Conservation (phyloP, 768 basidiomycete species). For the Xerocomellus chrysenteron region DNA sequence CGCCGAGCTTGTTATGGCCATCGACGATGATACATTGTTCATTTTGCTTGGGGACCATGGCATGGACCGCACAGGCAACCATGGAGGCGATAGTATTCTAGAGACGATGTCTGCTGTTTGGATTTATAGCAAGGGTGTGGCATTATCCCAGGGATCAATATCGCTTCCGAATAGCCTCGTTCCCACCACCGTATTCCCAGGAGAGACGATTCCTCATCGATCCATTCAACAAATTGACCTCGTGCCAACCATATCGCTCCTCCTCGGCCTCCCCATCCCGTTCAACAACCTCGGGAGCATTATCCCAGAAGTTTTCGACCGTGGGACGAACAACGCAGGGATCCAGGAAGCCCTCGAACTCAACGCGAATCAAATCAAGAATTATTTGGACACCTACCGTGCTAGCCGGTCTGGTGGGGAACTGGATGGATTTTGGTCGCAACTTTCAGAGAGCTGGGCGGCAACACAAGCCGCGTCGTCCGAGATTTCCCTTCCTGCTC, state of each 20-base stretch:
- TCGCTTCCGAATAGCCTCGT: slow-evolving; percentile 50
- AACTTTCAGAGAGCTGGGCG: slow-evolving; percentile 48
- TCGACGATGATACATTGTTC: slow-evolving; percentile 88
- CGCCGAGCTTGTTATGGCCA: slow-evolving; percentile 59
- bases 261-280: slow-evolving; percentile 91
- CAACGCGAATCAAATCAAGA: slow-evolving; percentile 74
- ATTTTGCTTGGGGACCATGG: slow-evolving; percentile 96
- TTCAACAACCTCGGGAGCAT: slow-evolving; percentile 92
- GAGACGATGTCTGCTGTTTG: slow-evolving; percentile 88
- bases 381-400: slow-evolving; percentile 77
- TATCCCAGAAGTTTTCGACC: slow-evolving; percentile 89
- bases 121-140: slow-evolving; percentile 82
- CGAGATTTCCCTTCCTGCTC: slow-evolving; percentile 9
- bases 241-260: slow-evolving; percentile 81
- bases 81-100: slow-evolving; percentile 85
- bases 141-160: slow-evolving; percentile 39
- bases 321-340: slow-evolving; percentile 31
- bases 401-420: slow-evolving; percentile 67
- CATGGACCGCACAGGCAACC: slow-evolving; percentile 93
- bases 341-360: slow-evolving; percentile 62
- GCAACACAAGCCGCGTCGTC: slow-evolving; percentile 30
- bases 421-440: slow-evolving; percentile 62
- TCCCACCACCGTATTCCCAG: slow-evolving; percentile 60
- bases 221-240: slow-evolving; percentile 91
- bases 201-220: slow-evolving; percentile 52